Evolutionary conservation across 176 grass and related monocot genomes (phyloP).

Genomic region (Saccharum spontaneum): DNA sequence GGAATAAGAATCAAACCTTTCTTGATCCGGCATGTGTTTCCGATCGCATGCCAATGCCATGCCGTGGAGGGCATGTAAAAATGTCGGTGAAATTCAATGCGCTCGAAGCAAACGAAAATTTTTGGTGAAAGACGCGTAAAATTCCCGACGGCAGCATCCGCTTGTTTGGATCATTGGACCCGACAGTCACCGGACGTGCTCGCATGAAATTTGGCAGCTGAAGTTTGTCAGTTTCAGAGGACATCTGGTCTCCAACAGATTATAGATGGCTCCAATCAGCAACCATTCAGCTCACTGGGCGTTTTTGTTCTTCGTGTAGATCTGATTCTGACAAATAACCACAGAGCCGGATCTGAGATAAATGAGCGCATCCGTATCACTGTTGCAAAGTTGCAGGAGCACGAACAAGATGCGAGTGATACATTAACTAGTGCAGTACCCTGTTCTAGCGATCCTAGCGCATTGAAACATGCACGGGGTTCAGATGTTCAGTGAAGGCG

Average conservation of each 20-base stretch:
- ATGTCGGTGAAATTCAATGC: neutral
- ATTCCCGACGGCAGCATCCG: neutral
- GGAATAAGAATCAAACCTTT: too few relatives aligned
- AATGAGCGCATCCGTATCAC: neutral
- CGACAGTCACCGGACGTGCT: neutral
- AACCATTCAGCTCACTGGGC: neutral
- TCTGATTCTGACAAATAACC: neutral
- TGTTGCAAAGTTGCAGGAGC: neutral
- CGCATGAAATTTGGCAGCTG: neutral
- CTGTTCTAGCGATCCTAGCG: neutral
- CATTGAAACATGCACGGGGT: neutral
- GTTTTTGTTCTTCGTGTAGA: neutral
- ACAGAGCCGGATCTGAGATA: neutral
- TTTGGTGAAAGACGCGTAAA: neutral
- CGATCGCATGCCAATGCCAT: too few relatives aligned
- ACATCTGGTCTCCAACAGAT: neutral
- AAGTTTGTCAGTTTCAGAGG: neutral
- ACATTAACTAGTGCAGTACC: neutral
- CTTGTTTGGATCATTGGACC: too few relatives aligned
- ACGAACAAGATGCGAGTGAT: neutral
- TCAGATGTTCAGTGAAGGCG: neutral
- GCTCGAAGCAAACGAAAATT: neutral
- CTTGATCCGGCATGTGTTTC: too few relatives aligned
- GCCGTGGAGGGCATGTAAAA: neutral
- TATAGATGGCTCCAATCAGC: neutral